Base-by-base conservation (phyloP, 305 asterid species). In the Rubia occidens region DNA sequence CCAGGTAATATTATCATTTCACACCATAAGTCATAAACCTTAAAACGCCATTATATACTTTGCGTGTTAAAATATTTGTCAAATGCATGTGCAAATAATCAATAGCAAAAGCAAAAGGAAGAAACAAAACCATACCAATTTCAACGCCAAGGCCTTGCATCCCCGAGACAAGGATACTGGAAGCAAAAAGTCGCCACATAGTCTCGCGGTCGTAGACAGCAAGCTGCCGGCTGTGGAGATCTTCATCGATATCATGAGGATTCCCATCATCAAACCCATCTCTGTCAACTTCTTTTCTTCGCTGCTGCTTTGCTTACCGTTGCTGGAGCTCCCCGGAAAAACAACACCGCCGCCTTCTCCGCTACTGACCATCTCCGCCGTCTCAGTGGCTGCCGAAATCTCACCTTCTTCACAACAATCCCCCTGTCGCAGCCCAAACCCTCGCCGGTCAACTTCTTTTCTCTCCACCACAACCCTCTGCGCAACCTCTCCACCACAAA, bases 121-220 rank as follows among this genome's bases (percentile, higher is more conserved):
- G 6, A 60, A 17, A 20, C 18, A 56, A 29, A 67, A 64, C 40
- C n/a, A 47, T 84, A 94, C 99, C 97, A 66, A 89, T 91, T 85
- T 94, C 97, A 68, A 82, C 96, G 71, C 97, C 99, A 18, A 94
- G 99, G n/a, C 99, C 99, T 79, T 89, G 95, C 86, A 94, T 77
- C 68, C 99, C 99, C 14, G 99, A 94, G 67, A 94, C 83, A 44
- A 94, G 90, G 75, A 94, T 85, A 66, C 86, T 89, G 0, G 99
- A 91, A 11, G 93, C 96, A 80, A 94, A 94, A 43, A 94, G 87
- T 66, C 94, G 80, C 49, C 96, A 77, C 97, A 94, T 94, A 3
- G 97, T 91, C 85, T 94, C 99, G 35, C 99, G 89, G 45, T 97
- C 99, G 71, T 94, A 94, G 63, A 94, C 99, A 0, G 99, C 99